A percentile compares a stretch with the other conserved stretches of the same genome.
These are phyloP conservation scores for Colletotrichum destructivum DNA, from an alignment of 2,329 filamentous ascomycete genomes.

Conservation along the genomic window DNA sequence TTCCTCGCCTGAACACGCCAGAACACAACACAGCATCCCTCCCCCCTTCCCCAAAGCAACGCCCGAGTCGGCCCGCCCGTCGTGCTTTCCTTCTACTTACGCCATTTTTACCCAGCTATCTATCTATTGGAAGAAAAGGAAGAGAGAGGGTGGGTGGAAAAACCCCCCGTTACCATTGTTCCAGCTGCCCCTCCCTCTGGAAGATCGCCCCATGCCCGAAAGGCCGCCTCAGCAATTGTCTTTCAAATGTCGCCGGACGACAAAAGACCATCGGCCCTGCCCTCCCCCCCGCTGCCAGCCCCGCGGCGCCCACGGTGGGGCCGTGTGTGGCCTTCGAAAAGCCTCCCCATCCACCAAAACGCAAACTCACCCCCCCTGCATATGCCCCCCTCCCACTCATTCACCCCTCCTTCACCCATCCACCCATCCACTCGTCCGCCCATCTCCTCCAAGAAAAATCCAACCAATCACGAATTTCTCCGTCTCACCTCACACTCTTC, in stretches of 20 bases:
- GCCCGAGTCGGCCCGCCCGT: neutral
- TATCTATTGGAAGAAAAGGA: neutral
- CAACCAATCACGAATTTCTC: constrained; percentile 41
- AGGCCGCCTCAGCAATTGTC: neutral
- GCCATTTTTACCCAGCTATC: neutral
- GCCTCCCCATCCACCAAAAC: neutral
- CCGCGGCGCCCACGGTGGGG: constrained; percentile 22
- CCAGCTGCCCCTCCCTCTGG: no score
- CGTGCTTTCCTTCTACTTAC: neutral
- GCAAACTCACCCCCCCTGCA: neutral
- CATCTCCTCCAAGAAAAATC: neutral
- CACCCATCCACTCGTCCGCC: neutral
- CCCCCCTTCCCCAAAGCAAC: neutral
- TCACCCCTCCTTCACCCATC: neutral
- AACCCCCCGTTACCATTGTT: no score
- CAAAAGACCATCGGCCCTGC: constrained; percentile 6
- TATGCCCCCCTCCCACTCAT: neutral
- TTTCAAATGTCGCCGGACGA: neutral
- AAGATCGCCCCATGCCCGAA: neutral
- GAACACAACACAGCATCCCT: neutral
- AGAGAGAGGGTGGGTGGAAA: no score
- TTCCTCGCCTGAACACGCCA: neutral
- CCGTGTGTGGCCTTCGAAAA: neutral
- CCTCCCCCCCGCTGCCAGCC: constrained; percentile 9
- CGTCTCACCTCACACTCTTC: constrained; percentile 30